Base-by-base conservation (phyloP, 352 stramenopile genomes). In the Globisporangium spiculum region DNA sequence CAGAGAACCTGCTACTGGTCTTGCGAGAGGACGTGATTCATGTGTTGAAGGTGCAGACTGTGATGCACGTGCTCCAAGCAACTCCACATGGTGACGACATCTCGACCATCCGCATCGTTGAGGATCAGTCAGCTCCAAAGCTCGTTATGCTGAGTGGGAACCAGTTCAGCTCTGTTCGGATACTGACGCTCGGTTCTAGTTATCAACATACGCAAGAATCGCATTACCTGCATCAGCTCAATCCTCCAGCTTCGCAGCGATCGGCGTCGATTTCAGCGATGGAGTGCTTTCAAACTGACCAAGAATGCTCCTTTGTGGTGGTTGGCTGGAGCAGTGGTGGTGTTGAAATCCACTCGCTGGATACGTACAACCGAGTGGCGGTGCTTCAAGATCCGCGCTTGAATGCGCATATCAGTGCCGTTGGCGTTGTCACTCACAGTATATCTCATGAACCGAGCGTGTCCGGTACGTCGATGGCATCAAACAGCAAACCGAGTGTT, bases 31-130 rank as follows among this genome's bases (percentile, higher is more conserved):
- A 90, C 44, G 58, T 88, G 4, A 82, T 92, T 32, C 76, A 92
- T 52, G 82, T 91, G n/a, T 63, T 91, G 9, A 92, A 91, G 52
- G 75, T 92, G 20, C 82, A 91, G 36, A 68, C 76, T 7, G 70
- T 82, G 22, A 63, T 91, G 20, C 52, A 70, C 26, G 61, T 81
- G 14, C 50, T 86, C 8, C 65, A 77, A 26, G 38, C 57, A 1
- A 54, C 74, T 41, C 16, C 59, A 1, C 10, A 32, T 1, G 65
- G 63, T 5, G 71, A 85, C 22, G 68, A 72, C 6, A 59, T 83
- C 8, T 67, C 74, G 2, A 53, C 32, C 1, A 7, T 82, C 9
- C 63, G 65, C 30, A 38, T 63, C 67, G 24, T 73, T 74, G 34
- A 24, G 41, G 22, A 57, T 72, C 30, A 52, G 64, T 63, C 48